A percentile compares a stretch with the other conserved stretches of the same genome.
These are phyloP conservation scores for Cucurbita pepo DNA, from an alignment of 306 rosid genomes.

Conservation along the genomic window DNA sequence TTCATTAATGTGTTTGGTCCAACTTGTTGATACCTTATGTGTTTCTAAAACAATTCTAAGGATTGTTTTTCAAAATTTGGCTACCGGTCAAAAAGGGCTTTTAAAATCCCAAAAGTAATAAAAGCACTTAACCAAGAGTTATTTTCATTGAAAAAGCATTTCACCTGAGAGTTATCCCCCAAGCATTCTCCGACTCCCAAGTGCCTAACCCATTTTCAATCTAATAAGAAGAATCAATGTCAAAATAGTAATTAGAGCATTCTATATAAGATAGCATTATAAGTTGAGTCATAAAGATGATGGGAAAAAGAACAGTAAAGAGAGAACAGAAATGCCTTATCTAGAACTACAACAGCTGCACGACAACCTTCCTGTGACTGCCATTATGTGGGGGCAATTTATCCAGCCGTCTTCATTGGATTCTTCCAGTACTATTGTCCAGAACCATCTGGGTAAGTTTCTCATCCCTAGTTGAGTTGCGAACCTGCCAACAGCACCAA, in stretches of 20 bases:
- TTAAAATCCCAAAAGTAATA: background rate
- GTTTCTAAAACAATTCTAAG: background rate
- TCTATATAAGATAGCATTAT: background rate
- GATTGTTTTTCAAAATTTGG: background rate
- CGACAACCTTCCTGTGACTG: background rate
- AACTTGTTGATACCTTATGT: background rate
- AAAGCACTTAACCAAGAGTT: background rate
- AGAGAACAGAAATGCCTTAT: background rate
- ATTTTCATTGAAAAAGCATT: background rate
- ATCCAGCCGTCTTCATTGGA: background rate
- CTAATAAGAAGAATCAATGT: background rate
- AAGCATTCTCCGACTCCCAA: background rate
- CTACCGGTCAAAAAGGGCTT: background rate
- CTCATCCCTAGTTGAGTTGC: background rate
- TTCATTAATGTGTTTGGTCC: background rate
- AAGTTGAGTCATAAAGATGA: background rate
- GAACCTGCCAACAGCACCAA: background rate
- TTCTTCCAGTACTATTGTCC: background rate
- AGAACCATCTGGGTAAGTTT: background rate
- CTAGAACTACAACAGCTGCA: background rate
- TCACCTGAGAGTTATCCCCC: background rate
- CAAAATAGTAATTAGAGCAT: background rate
- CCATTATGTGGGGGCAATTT: conserved; percentile 1
- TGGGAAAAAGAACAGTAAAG: background rate
- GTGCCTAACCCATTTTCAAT: background rate